Conservation (phyloP, 176 grass and related monocot species). For the Rhynchospora breviuscula region DNA sequence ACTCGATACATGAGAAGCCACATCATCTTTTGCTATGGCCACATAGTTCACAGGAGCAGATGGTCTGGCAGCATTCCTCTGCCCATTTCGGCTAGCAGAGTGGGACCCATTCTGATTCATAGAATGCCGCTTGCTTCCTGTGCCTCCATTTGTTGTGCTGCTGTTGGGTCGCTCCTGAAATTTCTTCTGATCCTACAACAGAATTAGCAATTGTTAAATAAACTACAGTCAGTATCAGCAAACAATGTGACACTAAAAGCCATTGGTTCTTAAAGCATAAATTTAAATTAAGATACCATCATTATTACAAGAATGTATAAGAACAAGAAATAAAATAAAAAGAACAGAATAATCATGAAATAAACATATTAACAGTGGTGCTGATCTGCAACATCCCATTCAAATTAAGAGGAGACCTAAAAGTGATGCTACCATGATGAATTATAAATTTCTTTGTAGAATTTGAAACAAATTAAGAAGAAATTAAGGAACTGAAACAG, state of each 20-base stretch:
- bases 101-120: slow-evolving; percentile 43
- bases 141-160: slow-evolving; percentile 25
- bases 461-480: background rate
- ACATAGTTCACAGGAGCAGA: slow-evolving; percentile 68
- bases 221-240: background rate
- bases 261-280: background rate
- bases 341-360: background rate
- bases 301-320: background rate
- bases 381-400: background rate
- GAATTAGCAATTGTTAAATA: background rate
- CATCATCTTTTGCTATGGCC: slow-evolving; percentile 59
- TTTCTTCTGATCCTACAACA: slow-evolving; percentile 78
- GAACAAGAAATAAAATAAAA: background rate
- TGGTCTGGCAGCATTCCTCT: slow-evolving; percentile 41
- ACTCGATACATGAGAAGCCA: slow-evolving; percentile 35
- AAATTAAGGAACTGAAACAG: background rate
- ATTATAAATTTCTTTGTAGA: background rate
- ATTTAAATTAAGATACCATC: background rate
- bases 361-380: background rate
- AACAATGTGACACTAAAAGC: background rate
- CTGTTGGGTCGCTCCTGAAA: slow-evolving; percentile 55
- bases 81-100: slow-evolving; percentile 54
- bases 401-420: background rate
- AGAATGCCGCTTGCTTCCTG: slow-evolving; percentile 37
- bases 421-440: background rate